A percentile compares a stretch with the other conserved stretches of the same genome.
phyloP scores from a whole-genome alignment of 2,329 filamentous ascomycete genomes.

The Exophiala sp. region DNA sequence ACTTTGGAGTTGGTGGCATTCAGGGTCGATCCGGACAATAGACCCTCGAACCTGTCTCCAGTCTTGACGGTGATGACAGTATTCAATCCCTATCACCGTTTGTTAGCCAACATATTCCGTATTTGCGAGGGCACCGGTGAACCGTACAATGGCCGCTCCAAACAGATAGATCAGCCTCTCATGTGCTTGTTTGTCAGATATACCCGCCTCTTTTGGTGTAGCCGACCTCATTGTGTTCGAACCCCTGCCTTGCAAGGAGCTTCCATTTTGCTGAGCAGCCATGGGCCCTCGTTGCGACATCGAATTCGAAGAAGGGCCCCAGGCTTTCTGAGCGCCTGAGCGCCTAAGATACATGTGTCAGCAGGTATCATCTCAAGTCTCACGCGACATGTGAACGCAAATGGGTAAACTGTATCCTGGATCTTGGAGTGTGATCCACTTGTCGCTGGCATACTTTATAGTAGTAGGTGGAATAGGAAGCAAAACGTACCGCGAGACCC shows the following conservation, averaged over 20 bases:
- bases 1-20: conserved; percentile 51
- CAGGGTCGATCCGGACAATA: conserved; percentile 53
- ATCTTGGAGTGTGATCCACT: neutral
- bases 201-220: conserved; percentile 44
- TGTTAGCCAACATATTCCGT: conserved; percentile 6
- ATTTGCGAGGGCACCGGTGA: neutral
- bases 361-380: neutral
- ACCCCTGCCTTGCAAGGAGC: conserved; percentile 40
- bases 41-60: conserved; percentile 56
- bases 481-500: conserved; percentile 18
- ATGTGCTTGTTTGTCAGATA: conserved; percentile 53
- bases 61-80: conserved; percentile 53
- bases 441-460: neutral
- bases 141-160: conserved; percentile 53
- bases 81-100: conserved; percentile 46
- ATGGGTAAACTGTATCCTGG: too few species aligned
- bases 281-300: conserved; percentile 52
- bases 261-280: conserved; percentile 50
- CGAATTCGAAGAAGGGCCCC: conserved; percentile 56
- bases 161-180: conserved; percentile 56
- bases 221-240: conserved; percentile 35
- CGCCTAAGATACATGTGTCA: conserved; percentile 13
- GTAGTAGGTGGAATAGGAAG: neutral
- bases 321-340: conserved; percentile 47
- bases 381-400: too few species aligned